A percentile compares a stretch with the other conserved stretches of the same genome.
phyloP scores from a whole-genome alignment of 352 stramenopile genomes.

The Globisporangium sylvaticum region DNA sequence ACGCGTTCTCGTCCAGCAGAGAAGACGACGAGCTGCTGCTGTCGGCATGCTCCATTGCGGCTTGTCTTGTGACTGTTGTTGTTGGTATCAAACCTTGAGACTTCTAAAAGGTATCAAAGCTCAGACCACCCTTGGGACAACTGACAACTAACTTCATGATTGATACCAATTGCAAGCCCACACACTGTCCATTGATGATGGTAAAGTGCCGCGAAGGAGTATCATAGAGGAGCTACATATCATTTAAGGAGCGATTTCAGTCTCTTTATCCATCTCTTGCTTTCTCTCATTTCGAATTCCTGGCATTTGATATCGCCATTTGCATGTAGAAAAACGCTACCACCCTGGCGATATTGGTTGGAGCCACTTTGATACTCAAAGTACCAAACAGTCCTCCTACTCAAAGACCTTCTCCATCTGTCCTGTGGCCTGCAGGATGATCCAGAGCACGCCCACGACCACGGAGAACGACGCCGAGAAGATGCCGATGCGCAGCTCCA shows the following conservation, averaged over 20 bases:
- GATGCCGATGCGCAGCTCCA: constrained; percentile 69
- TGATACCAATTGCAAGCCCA: background rate
- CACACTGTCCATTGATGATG: background rate
- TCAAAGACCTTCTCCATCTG: constrained; percentile 73
- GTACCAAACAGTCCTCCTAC: constrained; percentile 16
- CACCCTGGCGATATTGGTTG: background rate
- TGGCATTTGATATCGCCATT: background rate
- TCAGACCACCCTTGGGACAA: background rate
- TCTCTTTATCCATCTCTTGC: background rate
- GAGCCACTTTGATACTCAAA: background rate
- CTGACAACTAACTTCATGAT: background rate
- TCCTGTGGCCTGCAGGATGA: constrained; percentile 61
- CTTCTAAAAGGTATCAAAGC: background rate
- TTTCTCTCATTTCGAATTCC: background rate
- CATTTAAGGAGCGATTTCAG: background rate
- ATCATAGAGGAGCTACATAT: background rate
- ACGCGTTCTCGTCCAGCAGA: constrained; percentile 19
- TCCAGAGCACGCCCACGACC: constrained; percentile 72
- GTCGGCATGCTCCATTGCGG: background rate
- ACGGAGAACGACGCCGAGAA: constrained; percentile 73
- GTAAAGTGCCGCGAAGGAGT: too few relatives aligned
- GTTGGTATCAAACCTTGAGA: background rate
- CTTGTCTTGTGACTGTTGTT: background rate
- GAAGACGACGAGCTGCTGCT: background rate
- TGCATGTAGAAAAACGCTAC: too few relatives aligned